Percentiles rank a stretch among this genome's conserved stretches.
phyloP scores from a whole-genome alignment of 257 asterid genomes.

The Echium plantagineum region DNA sequence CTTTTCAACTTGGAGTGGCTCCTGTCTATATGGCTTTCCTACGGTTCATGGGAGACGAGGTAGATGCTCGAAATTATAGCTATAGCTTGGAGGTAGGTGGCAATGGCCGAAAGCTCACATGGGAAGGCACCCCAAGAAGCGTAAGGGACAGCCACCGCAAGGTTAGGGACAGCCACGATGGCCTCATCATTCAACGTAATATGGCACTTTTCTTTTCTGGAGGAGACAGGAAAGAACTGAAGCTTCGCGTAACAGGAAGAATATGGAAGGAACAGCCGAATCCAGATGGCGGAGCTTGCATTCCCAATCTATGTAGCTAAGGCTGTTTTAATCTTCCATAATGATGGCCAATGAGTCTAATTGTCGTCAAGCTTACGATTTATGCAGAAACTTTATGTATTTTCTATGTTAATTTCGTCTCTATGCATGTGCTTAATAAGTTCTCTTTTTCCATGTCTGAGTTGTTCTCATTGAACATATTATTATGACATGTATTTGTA shows the following conservation, averaged over 20 bases:
- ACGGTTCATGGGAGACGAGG: conserved; percentile 84
- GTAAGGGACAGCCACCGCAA: conserved; percentile 72
- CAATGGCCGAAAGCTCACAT: conserved; percentile 64
- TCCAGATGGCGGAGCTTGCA: conserved; percentile 63
- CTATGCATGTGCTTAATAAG: background rate
- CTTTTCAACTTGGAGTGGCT: conserved; percentile 82
- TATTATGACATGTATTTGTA: background rate
- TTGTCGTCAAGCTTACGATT: background rate
- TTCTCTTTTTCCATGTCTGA: background rate
- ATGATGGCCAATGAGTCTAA: background rate
- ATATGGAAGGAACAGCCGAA: conserved; percentile 83
- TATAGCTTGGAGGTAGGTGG: conserved; percentile 89
- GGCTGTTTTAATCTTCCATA: background rate
- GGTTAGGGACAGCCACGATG: conserved; percentile 83
- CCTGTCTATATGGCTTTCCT: conserved; percentile 89
- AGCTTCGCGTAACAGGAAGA: conserved; percentile 67
- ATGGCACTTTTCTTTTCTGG: conserved; percentile 85
- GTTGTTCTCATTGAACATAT: background rate
- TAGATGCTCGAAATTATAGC: conserved; percentile 63
- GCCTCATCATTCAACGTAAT: conserved; percentile 61
- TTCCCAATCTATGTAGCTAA: conserved; percentile 63
- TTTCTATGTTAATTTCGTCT: background rate
- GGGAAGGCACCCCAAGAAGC: conserved; percentile 92
- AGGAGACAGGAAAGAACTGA: conserved; percentile 83
- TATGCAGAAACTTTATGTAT: background rate